Conservation (phyloP, 2,329 filamentous ascomycete genomes). For the Arthrobotrys sinensis region DNA sequence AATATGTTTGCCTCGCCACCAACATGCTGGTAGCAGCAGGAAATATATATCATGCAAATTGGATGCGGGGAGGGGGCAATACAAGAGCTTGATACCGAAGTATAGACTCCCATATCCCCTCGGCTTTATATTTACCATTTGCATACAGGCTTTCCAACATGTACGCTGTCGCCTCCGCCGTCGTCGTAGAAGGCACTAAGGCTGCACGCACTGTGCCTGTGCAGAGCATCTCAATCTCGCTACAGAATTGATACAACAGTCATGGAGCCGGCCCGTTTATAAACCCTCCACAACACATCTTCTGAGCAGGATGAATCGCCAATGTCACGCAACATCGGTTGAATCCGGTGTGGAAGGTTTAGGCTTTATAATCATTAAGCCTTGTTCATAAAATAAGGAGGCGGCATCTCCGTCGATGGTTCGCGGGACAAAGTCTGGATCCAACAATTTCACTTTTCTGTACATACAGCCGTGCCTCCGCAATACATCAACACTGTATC, state of each 20-base stretch:
- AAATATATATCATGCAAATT: not conserved
- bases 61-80: not conserved
- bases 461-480: not conserved
- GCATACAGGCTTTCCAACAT: not conserved
- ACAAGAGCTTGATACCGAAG: not conserved
- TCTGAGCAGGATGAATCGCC: conserved; percentile 40
- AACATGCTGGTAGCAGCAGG: not conserved
- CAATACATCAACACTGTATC: conserved; percentile 1
- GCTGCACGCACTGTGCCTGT: conserved; percentile 16
- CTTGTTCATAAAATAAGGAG: conserved; percentile 7
- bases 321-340: conserved; percentile 37
- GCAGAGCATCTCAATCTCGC: conserved; percentile 8
- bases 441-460: not conserved
- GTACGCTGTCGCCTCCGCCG: not conserved
- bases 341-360: conserved; percentile 28
- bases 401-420: not conserved
- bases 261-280: conserved; percentile 1
- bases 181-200: conserved; percentile 1
- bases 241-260: conserved; percentile 5
- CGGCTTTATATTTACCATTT: not conserved
- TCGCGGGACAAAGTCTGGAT: not conserved
- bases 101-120: not conserved
- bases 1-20: conserved; percentile 2
- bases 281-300: conserved; percentile 48
- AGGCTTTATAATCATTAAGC: conserved; percentile 25